Conservation (phyloP, 2,329 filamentous ascomycete genomes). For the Ophiostoma tasmaniense region DNA sequence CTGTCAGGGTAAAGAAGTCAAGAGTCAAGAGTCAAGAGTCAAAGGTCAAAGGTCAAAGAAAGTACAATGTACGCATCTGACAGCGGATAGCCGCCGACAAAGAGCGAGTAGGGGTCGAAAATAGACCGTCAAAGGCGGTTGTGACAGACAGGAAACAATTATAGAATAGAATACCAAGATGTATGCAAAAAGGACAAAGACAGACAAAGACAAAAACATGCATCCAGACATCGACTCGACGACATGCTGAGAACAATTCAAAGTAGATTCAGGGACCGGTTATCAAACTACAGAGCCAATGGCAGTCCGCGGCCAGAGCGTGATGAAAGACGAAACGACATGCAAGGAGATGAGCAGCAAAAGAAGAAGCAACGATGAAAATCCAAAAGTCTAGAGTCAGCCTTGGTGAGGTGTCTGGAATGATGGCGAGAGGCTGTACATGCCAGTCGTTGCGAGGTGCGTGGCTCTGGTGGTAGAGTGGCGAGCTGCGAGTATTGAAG, state of each 20-base stretch:
- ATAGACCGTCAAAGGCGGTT: neutral
- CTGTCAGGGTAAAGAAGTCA: too few species aligned
- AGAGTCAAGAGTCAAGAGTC: too few species aligned
- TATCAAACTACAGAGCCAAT: neutral
- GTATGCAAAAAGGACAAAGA: too few species aligned
- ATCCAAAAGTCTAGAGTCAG: neutral
- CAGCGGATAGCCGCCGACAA: neutral
- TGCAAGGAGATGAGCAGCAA: neutral
- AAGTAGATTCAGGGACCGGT: neutral
- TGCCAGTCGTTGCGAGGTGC: neutral
- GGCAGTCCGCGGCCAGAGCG: neutral
- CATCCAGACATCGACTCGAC: neutral
- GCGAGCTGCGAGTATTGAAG: neutral
- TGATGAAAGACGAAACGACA: constrained; percentile 1
- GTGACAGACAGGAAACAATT: neutral
- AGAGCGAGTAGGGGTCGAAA: neutral
- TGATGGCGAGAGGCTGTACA: neutral
- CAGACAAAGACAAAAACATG: neutral
- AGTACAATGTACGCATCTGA: neutral
- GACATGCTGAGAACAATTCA: neutral
- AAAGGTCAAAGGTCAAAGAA: neutral
- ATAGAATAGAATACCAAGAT: too few species aligned
- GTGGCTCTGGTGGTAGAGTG: too few species aligned
- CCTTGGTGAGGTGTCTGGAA: neutral
- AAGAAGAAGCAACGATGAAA: neutral